Conservation (phyloP, 371 early-diverging fungal species). For the Vairimorpha ceranae region DNA sequence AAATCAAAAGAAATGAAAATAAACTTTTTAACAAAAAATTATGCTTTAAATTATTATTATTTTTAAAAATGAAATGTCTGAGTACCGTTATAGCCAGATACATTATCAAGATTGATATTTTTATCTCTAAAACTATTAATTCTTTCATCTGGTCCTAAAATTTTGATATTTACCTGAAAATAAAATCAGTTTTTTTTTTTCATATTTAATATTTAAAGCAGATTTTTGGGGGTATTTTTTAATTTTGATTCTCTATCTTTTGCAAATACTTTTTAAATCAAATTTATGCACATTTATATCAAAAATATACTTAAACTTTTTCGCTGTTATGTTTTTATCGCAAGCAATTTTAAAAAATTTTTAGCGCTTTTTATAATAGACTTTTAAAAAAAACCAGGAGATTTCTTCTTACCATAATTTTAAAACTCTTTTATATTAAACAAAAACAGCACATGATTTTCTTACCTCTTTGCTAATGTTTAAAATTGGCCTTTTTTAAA, state of each 20-base stretch:
- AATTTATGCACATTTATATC: neutral
- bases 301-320: neutral
- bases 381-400: neutral
- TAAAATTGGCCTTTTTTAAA: neutral
- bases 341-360: neutral
- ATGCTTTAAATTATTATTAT: too few relatives aligned
- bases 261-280: neutral
- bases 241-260: neutral
- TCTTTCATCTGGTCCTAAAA: neutral
- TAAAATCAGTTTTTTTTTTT: conserved; percentile 5
- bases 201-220: neutral
- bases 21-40: too few relatives aligned
- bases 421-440: neutral
- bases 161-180: conserved; percentile 15
- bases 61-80: too few relatives aligned
- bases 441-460: neutral
- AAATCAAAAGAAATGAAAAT: too few relatives aligned
- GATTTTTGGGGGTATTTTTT: neutral
- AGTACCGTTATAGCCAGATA: neutral
- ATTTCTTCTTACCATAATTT: neutral
- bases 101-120: neutral
- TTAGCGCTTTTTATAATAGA: neutral
- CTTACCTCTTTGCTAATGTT: neutral
- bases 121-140: neutral
- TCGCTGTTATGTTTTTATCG: neutral